Base-by-base conservation (phyloP, 2,329 filamentous ascomycete species). In the Fusarium praegraminearum region DNA sequence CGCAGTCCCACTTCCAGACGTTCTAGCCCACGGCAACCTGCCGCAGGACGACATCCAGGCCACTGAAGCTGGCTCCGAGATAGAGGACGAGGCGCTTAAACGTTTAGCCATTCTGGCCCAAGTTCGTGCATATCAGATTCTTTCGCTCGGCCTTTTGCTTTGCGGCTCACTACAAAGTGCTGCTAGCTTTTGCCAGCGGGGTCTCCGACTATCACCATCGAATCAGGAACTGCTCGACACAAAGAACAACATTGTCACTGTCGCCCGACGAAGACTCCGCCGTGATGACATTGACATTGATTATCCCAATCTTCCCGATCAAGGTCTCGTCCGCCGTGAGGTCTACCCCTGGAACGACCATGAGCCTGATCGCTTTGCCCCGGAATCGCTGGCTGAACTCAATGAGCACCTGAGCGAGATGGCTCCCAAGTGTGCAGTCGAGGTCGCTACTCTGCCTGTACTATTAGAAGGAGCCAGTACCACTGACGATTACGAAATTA, bases 371-470 rank as follows among this genome's bases (percentile, higher is more conserved):
- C 88, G 92, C 24, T 91, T 91, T 74, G 88, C 90, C 5, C 81
- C 87, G 36, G 89, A 91, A 71, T 91, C 91, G 2, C 81, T 98
- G 26, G 80, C 85, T 0, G 85, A 90, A 52, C 82, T 98, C 45
- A 98, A 98, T 76, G 79, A 83, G 24, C 84, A 91, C 70, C 84
- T 98, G 71, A 80, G 84, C 28, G 79, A 81, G 4, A 89, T 93
- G 57, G 93, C 94, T 1, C 91, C 93, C 1, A 95, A 93, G 75
- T 92, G 95, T 65, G 92, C 93, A 68, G 92, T 97, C 32, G 87
- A 89, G 61, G 90, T 91, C 5, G 89, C 93, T 0, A 86, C 90
- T 33, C 82, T 99, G 7, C 96, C 95, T 1, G 83, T 92, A 1
- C 81, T 98, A 26, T 82, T 90, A 13, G 83, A 86, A 49, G 82